Evolutionary conservation across 352 stramenopile species (phyloP).

Genomic region (Globisporangium sylvaticum): DNA sequence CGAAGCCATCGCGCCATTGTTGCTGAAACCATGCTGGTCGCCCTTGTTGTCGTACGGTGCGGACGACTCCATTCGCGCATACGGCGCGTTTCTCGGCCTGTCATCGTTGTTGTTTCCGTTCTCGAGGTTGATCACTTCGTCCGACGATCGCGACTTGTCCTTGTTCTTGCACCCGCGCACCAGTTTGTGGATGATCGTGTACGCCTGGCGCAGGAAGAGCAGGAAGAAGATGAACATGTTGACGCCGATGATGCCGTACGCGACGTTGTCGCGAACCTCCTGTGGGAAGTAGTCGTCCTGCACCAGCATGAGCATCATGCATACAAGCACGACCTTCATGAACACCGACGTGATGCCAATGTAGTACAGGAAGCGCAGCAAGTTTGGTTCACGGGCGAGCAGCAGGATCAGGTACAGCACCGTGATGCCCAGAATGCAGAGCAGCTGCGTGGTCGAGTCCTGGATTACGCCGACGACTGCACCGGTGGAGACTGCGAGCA

Average conservation of each 20-base stretch:
- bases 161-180: conserved; percentile 45
- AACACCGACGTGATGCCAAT: conserved; percentile 74
- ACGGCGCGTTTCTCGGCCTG: conserved; percentile 7
- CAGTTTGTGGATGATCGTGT: conserved; percentile 75
- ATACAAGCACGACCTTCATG: conserved; percentile 79
- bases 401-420: conserved; percentile 70
- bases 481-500: conserved; percentile 66
- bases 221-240: conserved; percentile 85
- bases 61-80: conserved; percentile 20
- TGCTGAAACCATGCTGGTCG: not conserved
- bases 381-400: conserved; percentile 64
- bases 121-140: conserved; percentile 51
- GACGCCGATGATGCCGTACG: conserved; percentile 82
- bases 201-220: conserved; percentile 73
- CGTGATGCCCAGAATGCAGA: conserved; percentile 66
- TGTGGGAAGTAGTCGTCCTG: conserved; percentile 82
- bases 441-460: conserved; percentile 65
- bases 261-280: conserved; percentile 70
- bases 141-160: conserved; percentile 15
- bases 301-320: conserved; percentile 75
- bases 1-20: not conserved
- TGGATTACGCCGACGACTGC: conserved; percentile 67
- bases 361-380: conserved; percentile 83
- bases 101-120: conserved; percentile 25
- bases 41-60: conserved; percentile 14